phyloP scores from a whole-genome alignment of 768 basidiomycete genomes.

The Chalciporus sphaerocephalus region DNA sequence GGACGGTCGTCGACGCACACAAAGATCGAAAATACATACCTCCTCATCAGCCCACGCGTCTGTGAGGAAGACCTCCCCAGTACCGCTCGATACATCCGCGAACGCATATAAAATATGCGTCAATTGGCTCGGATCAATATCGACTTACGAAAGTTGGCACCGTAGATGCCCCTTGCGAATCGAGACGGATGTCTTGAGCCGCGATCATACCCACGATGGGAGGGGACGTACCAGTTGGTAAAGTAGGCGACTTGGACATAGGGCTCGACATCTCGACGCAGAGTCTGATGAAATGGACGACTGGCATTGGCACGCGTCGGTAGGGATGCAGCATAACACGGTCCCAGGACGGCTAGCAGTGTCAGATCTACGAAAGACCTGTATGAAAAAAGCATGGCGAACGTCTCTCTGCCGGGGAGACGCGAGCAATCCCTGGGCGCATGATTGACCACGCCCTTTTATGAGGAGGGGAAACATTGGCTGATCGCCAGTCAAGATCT shows the following conservation, averaged over 20 bases:
- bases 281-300: conserved; percentile 1
- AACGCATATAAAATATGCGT: conserved; percentile 82
- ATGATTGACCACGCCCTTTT: conserved; percentile 12
- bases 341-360: conserved; percentile 8
- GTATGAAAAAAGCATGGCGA: neutral
- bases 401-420: conserved; percentile 1
- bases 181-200: conserved; percentile 2
- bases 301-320: neutral
- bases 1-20: neutral
- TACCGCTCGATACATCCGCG: conserved; percentile 60
- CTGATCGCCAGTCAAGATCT: conserved; percentile 6
- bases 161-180: conserved; percentile 52
- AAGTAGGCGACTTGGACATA: conserved; percentile 36
- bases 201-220: neutral
- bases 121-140: conserved; percentile 53
- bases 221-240: conserved; percentile 30
- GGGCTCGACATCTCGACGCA: conserved; percentile 11
- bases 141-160: conserved; percentile 57
- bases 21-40: conserved; percentile 29
- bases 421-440: neutral
- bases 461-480: neutral
- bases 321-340: conserved; percentile 12
- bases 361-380: conserved; percentile 5
- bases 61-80: conserved; percentile 61
- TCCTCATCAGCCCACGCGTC: conserved; percentile 73